Evolutionary conservation across 2,329 filamentous ascomycete genomes (phyloP), one percentile per base, ranked within the genome.

Genomic region (Colletotrichum musae): DNA sequence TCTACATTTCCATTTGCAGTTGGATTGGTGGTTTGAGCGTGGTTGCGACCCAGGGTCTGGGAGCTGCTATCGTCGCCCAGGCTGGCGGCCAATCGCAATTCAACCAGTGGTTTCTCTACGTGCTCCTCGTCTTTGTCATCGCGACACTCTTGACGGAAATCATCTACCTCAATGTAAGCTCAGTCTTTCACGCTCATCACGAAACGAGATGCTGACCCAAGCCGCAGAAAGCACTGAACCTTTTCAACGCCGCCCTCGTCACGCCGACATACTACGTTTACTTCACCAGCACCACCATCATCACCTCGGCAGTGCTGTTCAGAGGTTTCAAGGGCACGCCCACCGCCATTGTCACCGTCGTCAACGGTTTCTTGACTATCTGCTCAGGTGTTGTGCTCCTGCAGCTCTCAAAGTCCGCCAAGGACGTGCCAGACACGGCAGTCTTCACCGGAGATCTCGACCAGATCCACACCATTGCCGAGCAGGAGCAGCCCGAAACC

Each of bases 261-360:
- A 99, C 96, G 0, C 96, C 96, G 0, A 99, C 96, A 2, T 99
- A 99, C 83, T 99, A 99, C 80, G 96, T 99, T 73, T 95, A 97
- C 84, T 99, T 99, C 79, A 99, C 96, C 47, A 97, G 92, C 74
- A 93, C 94, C 5, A 98, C 96, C 21, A 98, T 99, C 73, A 89
- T 98, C 74, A 97, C 95, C 6, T 98, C 95, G 0, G 93, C 95
- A 4, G 91, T 99, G 54, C 85, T 99, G 3, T 98, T 98, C 81
- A 92, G 91, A 72, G 96, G 96, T 7, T 98, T 99, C 87, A 95
- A 97, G 77, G 96, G 95, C 43, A 93, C 93, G 0, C 86, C 89
- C 0, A 87, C 89, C 6, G 89, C 93, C 28, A 98, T 99, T 66
- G 86, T 93, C 53, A 97, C 94, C 0, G 93, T 98, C 36, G 92